Conservation (phyloP, 805 yeast species). For the Candida awuae region DNA sequence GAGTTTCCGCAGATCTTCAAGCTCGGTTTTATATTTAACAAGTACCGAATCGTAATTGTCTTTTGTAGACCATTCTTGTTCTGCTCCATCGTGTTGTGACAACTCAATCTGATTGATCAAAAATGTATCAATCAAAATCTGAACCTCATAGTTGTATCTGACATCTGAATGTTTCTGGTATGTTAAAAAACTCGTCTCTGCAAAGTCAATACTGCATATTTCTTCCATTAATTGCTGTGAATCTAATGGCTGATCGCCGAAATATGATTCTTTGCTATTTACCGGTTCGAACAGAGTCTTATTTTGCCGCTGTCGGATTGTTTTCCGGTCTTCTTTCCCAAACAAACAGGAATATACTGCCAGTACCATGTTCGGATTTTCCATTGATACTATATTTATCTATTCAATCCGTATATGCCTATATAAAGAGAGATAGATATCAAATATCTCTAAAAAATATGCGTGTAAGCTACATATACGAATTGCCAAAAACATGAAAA, state of each 20-base stretch:
- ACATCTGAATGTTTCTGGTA: conserved; percentile 2
- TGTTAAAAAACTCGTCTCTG: background rate
- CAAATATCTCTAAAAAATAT: too few relatives aligned
- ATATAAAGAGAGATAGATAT: too few relatives aligned
- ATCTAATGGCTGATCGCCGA: conserved; percentile 2
- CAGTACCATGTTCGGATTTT: background rate
- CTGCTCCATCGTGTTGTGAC: background rate
- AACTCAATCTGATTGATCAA: background rate
- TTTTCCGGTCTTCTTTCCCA: conserved; percentile 3
- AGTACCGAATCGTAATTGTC: background rate
- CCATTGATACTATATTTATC: too few relatives aligned
- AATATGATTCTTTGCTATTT: background rate
- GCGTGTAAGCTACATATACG: too few relatives aligned
- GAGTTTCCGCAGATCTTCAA: background rate
- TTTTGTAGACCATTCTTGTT: background rate
- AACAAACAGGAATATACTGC: conserved; percentile 5
- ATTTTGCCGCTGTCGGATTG: background rate
- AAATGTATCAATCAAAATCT: conserved; percentile 6
- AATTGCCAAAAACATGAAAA: too few relatives aligned
- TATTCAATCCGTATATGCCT: too few relatives aligned
- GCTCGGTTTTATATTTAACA: background rate
- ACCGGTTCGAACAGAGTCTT: background rate
- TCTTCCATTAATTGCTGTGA: conserved; percentile 4
- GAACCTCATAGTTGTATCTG: conserved; percentile 3
- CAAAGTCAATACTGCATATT: conserved; percentile 1